Conservation (phyloP, 192 early-diverging fungal species). For the Rhizophagus prolifer region DNA sequence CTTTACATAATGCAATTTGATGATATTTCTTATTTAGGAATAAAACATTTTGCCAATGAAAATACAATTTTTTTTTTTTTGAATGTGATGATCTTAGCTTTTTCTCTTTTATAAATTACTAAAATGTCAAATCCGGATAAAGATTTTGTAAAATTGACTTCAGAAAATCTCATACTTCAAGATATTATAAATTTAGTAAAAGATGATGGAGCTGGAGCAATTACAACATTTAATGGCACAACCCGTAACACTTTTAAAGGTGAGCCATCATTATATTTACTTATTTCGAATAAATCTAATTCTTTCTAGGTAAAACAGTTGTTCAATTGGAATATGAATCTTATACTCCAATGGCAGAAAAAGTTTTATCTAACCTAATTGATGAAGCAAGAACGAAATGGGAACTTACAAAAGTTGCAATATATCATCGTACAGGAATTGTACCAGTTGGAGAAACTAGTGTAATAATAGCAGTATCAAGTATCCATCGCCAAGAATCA, state of each 20-base stretch:
- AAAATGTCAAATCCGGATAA: background rate
- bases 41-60: too few species aligned
- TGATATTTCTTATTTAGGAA: too few species aligned
- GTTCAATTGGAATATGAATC: constrained; percentile 80
- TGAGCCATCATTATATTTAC: constrained; percentile 26
- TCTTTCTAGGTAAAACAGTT: constrained; percentile 59
- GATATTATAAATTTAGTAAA: constrained; percentile 62
- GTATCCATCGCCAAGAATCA: constrained; percentile 76
- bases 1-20: too few species aligned
- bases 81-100: too few species aligned
- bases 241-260: constrained; percentile 84
- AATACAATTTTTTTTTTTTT: too few species aligned
- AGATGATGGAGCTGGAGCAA: constrained; percentile 77
- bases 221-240: constrained; percentile 85
- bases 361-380: constrained; percentile 64
- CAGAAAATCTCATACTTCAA: constrained; percentile 59
- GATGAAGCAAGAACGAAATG: constrained; percentile 63
- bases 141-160: constrained; percentile 55
- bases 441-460: constrained; percentile 80
- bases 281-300: background rate
- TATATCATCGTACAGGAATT: constrained; percentile 78
- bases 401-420: constrained; percentile 63
- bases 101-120: background rate
- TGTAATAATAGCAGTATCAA: constrained; percentile 79
- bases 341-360: constrained; percentile 84